Percentiles rank a stretch among this genome's conserved stretches.
These are phyloP conservation scores for Exophiala oligosperma DNA, from an alignment of 2,329 filamentous ascomycete species.

Conservation along the genomic window DNA sequence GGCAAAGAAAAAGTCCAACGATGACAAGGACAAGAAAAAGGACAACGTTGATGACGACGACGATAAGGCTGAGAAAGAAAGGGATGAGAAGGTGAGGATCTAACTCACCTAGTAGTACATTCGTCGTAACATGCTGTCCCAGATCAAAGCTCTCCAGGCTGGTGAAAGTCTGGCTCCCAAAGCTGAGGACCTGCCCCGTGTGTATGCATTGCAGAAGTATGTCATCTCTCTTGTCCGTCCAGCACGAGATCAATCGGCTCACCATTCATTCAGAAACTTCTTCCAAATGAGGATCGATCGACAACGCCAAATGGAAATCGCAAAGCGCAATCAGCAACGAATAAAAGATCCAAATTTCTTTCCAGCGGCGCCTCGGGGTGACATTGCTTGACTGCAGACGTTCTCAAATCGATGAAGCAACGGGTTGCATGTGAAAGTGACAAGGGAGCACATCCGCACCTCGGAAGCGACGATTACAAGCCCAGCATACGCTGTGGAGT, in stretches of 20 bases:
- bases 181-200: constrained; percentile 67
- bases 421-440: neutral
- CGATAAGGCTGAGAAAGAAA: constrained; percentile 45
- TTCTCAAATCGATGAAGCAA: neutral
- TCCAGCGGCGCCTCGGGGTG: constrained; percentile 75
- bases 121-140: neutral
- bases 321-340: constrained; percentile 78
- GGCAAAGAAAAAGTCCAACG: constrained; percentile 56
- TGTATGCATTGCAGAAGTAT: constrained; percentile 82
- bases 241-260: neutral
- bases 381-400: constrained; percentile 30
- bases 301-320: constrained; percentile 73
- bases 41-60: constrained; percentile 48
- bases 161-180: constrained; percentile 36
- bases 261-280: constrained; percentile 58
- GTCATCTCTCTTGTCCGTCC: constrained; percentile 28
- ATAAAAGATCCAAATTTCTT: constrained; percentile 77
- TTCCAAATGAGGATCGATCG: constrained; percentile 82
- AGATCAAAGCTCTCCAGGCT: constrained; percentile 52
- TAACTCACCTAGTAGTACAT: neutral
- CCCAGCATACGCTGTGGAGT: too few relatives aligned
- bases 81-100: constrained; percentile 54
- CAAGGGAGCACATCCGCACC: neutral
- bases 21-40: constrained; percentile 51
- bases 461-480: too few relatives aligned